Evolutionary conservation across 2,329 filamentous ascomycete species (phyloP), one percentile per base, ranked within the genome.

Genomic region (Penicillium sclerotiorum): DNA sequence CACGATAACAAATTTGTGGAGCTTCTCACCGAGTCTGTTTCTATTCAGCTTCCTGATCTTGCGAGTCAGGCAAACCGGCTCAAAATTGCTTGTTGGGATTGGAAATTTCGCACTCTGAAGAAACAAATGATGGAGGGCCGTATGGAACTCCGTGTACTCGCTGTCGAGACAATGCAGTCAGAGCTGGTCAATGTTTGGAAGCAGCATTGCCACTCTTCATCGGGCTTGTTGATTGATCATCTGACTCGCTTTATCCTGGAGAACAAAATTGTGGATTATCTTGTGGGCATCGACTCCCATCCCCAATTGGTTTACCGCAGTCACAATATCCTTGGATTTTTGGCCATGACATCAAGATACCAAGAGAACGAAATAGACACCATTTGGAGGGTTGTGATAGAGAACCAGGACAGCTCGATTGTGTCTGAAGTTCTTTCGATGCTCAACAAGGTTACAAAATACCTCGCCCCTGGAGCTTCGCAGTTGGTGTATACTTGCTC

Each of bases 211-310:
- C 74, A 36, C 75, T 79, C 59, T 77, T 80, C 1, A 77, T 89
- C 41, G n/a, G n/a, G n/a, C n/a, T n/a, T n/a, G n/a, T n/a, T n/a
- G n/a, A 75, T 93, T 56, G 77, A 80, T 11, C 86, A 87, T 59
- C 75, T 95, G 45, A 84, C 89, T 5, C 76, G 82, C 20, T 87
- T 89, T 56, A 76, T 97, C 27, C 77, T 87, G 13, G 73, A 79
- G 6, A 86, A 87, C 32, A 84, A 85, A 45, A 76, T 97, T 21
- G 82, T 95, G 20, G 84, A 91, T 51, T 97, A 96, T 69, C 85
- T 99, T 38, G 82, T 96, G 44, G 90, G 93, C 2, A 85, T 93
- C 12, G 91, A 91, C 48, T 96, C 93, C 25, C 94, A 97, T 64
- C 90, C 92, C 1, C 91, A 96, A 64, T 84, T 97, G 45, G 94